These are phyloP conservation scores for Leptomonas seymouri DNA, from an alignment of 208 protist genomes.

Conservation along the genomic window DNA sequence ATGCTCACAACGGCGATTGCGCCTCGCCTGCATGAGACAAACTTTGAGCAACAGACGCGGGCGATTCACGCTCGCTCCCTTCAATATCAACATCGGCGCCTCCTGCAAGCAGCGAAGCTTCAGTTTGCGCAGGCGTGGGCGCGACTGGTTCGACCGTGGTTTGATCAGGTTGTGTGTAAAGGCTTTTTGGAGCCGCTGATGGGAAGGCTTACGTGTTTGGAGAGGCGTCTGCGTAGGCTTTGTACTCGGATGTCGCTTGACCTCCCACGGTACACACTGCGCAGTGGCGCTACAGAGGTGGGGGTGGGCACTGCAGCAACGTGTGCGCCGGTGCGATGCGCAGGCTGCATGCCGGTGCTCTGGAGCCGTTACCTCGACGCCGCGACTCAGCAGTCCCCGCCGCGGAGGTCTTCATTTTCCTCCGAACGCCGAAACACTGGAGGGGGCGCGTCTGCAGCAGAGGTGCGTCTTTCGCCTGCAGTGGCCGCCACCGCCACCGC, in stretches of 20 bases:
- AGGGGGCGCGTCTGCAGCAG: no score
- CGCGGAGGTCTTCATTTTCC: not conserved
- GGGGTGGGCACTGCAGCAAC: not conserved
- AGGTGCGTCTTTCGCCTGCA: not conserved
- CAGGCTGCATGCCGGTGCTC: not conserved
- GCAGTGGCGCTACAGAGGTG: not conserved
- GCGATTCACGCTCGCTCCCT: not conserved
- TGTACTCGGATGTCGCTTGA: conserved; percentile 23
- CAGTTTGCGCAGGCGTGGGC: conserved; percentile 37
- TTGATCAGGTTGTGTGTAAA: conserved; percentile 17
- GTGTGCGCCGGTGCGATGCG: not conserved
- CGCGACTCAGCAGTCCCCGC: not conserved
- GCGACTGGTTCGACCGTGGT: conserved; percentile 39
- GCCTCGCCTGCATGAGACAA: no score
- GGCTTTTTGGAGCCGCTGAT: conserved; percentile 17
- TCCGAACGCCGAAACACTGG: no score
- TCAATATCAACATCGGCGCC: not conserved
- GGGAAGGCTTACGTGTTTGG: conserved; percentile 2
- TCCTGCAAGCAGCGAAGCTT: conserved; percentile 28
- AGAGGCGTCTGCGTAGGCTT: conserved; percentile 18
- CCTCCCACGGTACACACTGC: conserved; percentile 22
- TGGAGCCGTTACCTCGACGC: conserved; percentile 10
- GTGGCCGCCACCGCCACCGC: not conserved
- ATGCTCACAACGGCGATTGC: no score
- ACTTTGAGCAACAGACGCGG: not conserved